These are phyloP conservation scores for Physaria fendleri DNA, from an alignment of 345 rosid species.

Conservation along the genomic window DNA sequence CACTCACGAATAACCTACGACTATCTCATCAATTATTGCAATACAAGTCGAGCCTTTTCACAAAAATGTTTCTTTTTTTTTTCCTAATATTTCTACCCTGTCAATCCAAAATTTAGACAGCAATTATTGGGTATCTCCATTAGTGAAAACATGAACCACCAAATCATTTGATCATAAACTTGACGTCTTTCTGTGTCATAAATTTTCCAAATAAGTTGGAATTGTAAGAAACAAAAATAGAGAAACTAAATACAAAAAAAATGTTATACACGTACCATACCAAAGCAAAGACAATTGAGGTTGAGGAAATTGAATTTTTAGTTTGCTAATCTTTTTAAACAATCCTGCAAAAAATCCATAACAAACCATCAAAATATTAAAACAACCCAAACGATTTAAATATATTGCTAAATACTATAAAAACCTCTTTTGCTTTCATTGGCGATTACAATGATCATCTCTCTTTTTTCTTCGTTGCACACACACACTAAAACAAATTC, in stretches of 20 bases:
- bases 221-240: background rate
- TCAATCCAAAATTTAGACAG: background rate
- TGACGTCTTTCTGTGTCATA: background rate
- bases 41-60: background rate
- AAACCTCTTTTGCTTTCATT: conserved; percentile 10
- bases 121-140: background rate
- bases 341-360: conserved; percentile 25
- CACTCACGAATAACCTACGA: background rate
- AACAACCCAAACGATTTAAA: background rate
- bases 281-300: background rate
- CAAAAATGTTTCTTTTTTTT: too few relatives aligned
- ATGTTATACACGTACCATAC: conserved; percentile 11
- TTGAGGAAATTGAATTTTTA: background rate
- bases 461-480: background rate
- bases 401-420: background rate
- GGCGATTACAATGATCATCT: background rate
- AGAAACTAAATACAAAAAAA: background rate
- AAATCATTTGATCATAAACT: background rate
- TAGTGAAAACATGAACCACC: background rate
- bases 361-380: background rate
- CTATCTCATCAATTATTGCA: background rate
- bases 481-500: conserved; percentile 3
- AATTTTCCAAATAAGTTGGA: background rate
- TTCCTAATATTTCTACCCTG: background rate
- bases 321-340: background rate